A percentile compares a stretch with the other conserved stretches of the same genome.
Evolutionary conservation across 2,329 filamentous ascomycete genomes (phyloP).

Genomic region (Exophiala sp.): DNA sequence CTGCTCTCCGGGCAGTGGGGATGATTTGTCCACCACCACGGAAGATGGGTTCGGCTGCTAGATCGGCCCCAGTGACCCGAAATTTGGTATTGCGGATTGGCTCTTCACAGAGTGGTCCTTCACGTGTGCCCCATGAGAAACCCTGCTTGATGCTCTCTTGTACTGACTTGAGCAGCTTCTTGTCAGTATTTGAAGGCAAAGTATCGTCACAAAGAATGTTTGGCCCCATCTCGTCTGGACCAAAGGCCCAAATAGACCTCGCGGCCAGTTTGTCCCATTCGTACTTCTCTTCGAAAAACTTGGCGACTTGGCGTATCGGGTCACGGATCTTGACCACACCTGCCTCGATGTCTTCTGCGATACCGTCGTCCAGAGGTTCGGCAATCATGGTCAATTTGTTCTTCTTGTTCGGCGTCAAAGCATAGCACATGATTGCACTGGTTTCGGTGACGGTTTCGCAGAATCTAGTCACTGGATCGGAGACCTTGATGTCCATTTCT

Average conservation of each 20-base stretch:
- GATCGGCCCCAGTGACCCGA: slow-evolving; percentile 83
- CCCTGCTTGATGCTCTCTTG: slow-evolving; percentile 92
- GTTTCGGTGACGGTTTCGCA: slow-evolving; percentile 98
- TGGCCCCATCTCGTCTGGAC: slow-evolving; percentile 87
- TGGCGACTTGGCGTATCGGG: slow-evolving; percentile 86
- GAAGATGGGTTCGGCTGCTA: slow-evolving; percentile 89
- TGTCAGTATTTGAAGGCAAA: slow-evolving; percentile 88
- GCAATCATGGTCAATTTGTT: slow-evolving; percentile 99
- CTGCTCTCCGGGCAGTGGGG: slow-evolving; percentile 84
- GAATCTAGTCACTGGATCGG: slow-evolving; percentile 94
- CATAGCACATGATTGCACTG: slow-evolving; percentile 96
- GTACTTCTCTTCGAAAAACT: slow-evolving; percentile 96
- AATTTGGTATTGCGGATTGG: slow-evolving; percentile 98
- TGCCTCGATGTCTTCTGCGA: slow-evolving; percentile 89
- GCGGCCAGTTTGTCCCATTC: slow-evolving; percentile 94
- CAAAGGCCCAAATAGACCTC: slow-evolving; percentile 97
- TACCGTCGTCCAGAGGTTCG: slow-evolving; percentile 90
- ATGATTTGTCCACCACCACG: slow-evolving; percentile 96
- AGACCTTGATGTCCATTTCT: slow-evolving; percentile 99
- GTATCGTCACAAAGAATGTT: slow-evolving; percentile 98
- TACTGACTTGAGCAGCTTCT: slow-evolving; percentile 80
- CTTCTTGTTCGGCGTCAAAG: slow-evolving; percentile 97
- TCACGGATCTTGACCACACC: slow-evolving; percentile 89
- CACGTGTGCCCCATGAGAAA: slow-evolving; percentile 92
- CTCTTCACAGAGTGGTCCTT: slow-evolving; percentile 96